Conservation (phyloP, 306 rosid species). For the Citrullus mucosospermus region DNA sequence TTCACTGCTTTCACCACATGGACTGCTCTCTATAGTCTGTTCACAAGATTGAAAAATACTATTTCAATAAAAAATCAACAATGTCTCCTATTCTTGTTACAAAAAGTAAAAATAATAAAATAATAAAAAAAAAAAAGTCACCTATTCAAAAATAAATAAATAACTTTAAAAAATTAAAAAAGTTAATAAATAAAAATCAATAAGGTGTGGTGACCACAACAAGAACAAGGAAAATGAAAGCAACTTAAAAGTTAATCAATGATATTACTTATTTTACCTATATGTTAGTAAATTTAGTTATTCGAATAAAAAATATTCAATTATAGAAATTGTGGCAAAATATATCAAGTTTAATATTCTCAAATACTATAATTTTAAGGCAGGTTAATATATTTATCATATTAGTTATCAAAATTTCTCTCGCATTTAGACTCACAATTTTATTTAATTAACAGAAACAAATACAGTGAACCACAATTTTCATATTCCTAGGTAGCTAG, state of each 20-base stretch:
- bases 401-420: background rate
- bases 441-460: background rate
- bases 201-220: background rate
- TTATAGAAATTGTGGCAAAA: background rate
- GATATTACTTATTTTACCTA: background rate
- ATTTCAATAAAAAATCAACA: background rate
- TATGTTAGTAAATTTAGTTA: background rate
- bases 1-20: slow-evolving; percentile 75
- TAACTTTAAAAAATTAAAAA: background rate
- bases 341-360: background rate
- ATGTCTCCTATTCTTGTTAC: background rate
- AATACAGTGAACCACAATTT: background rate
- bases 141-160: background rate
- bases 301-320: background rate
- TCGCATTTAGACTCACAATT: background rate
- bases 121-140: background rate
- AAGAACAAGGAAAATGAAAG: background rate
- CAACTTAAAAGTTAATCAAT: background rate
- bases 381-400: background rate
- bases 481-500: background rate
- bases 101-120: background rate
- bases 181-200: background rate
- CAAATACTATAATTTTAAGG: background rate
- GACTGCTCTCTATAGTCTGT: slow-evolving; percentile 95
- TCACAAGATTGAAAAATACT: slow-evolving; percentile 15